These are phyloP conservation scores for Breviolum minutum DNA, from an alignment of 73 alveolate genomes.

Conservation along the genomic window DNA sequence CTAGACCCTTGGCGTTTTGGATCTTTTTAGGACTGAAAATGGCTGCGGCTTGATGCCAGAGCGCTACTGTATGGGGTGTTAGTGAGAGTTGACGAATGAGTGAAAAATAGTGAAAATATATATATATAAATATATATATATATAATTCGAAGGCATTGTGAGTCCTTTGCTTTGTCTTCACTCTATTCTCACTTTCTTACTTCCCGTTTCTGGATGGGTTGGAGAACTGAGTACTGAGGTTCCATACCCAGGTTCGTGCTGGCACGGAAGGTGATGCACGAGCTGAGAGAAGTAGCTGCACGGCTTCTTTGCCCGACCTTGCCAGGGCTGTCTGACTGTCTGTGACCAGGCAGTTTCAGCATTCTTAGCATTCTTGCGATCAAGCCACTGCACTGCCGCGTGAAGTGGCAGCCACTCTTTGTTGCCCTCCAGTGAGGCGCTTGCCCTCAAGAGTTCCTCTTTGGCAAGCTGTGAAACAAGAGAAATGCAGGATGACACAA, in stretches of 20 bases:
- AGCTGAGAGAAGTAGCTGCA: slow-evolving; percentile 3
- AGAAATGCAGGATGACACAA: not conserved
- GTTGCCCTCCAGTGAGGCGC: not conserved
- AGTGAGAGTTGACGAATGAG: not conserved
- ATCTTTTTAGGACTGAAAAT: not conserved
- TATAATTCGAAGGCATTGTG: not conserved
- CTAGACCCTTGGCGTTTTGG: not conserved
- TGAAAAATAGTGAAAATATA: not conserved
- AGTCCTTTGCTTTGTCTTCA: too few relatives aligned
- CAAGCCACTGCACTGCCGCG: slow-evolving; percentile 29
- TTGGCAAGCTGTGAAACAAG: not conserved
- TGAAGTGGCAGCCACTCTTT: slow-evolving; percentile 4
- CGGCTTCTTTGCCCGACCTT: slow-evolving; percentile 2
- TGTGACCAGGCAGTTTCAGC: too few relatives aligned
- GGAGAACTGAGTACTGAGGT: too few relatives aligned
- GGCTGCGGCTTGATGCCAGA: too few relatives aligned
- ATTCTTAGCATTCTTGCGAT: not conserved
- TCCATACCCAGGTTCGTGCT: not conserved
- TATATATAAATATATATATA: not conserved
- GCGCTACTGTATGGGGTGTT: too few relatives aligned
- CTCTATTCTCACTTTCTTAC: too few relatives aligned
- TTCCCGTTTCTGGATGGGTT: too few relatives aligned
- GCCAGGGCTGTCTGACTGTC: too few relatives aligned
- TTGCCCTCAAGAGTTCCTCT: not conserved
- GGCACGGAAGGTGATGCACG: slow-evolving; percentile 5